Evolutionary conservation across 345 rosid genomes (phyloP).

Genomic region (Eucalyptus camaldulensis): DNA sequence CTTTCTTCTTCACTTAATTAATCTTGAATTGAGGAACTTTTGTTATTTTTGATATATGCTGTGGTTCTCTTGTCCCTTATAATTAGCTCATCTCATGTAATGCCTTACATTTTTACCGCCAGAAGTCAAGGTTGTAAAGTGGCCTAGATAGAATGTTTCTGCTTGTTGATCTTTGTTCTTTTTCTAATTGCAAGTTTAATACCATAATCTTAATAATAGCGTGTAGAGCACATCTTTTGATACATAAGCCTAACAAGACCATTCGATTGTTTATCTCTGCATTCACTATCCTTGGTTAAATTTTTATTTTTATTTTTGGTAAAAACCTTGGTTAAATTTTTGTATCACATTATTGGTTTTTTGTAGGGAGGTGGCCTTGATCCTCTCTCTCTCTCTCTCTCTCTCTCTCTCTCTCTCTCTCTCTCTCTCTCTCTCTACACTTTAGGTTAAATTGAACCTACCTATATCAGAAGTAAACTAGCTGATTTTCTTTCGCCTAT

Average conservation of each 20-base stretch:
- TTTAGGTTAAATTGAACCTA: not conserved
- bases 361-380: not conserved
- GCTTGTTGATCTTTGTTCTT: not conserved
- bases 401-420: not conserved
- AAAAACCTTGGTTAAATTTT: not conserved
- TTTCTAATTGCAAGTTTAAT: not conserved
- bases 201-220: not conserved
- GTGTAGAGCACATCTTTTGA: not conserved
- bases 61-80: not conserved
- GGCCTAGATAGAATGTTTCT: not conserved
- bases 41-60: not conserved
- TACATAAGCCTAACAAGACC: not conserved
- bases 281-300: not conserved
- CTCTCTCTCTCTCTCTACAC: not conserved
- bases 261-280: not conserved
- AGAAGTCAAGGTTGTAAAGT: not conserved
- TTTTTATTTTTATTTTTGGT: not conserved
- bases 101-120: not conserved
- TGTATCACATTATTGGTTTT: not conserved
- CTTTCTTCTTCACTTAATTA: not conserved
- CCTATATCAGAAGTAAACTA: not conserved
- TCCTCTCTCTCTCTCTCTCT: not conserved
- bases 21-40: not conserved
- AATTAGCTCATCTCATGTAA: not conserved
- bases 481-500: not conserved